phyloP scores from a whole-genome alignment of 371 early-diverging fungal genomes.

The Zychaea mexicana region DNA sequence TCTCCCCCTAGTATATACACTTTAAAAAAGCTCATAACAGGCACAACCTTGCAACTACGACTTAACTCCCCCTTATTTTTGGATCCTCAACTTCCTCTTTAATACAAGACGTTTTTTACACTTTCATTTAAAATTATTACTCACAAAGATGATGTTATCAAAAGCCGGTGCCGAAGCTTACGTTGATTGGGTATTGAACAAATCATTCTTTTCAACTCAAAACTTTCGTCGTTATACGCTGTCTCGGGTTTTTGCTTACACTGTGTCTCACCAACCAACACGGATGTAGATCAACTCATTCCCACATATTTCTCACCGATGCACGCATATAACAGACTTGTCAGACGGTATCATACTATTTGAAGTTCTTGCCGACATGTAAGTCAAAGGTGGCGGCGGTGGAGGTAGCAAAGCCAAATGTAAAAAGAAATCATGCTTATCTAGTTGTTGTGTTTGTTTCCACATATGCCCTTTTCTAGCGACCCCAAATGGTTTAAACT shows the following conservation, averaged over 20 bases:
- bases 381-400: conserved; percentile 28
- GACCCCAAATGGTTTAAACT: conserved; percentile 90
- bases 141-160: conserved; percentile 2
- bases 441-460: not conserved
- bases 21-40: no score
- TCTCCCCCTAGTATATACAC: no score
- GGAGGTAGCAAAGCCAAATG: not conserved
- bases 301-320: conserved; percentile 61
- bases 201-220: not conserved
- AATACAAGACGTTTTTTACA: not conserved
- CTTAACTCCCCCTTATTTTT: no score
- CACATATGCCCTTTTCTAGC: conserved; percentile 35
- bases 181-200: conserved; percentile 17
- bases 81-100: not conserved
- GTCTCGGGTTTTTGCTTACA: not conserved
- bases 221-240: not conserved
- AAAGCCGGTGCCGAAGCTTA: conserved; percentile 16
- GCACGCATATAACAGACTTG: conserved; percentile 69
- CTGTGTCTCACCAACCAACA: no score
- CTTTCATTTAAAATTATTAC: conserved; percentile 2
- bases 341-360: conserved; percentile 79
- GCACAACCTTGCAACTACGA: no score
- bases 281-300: conserved; percentile 85
- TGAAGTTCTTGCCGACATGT: conserved; percentile 87
- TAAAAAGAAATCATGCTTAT: not conserved